Base-by-base conservation (phyloP, 139 green algal species). In the Chlamydomonas applanata region DNA sequence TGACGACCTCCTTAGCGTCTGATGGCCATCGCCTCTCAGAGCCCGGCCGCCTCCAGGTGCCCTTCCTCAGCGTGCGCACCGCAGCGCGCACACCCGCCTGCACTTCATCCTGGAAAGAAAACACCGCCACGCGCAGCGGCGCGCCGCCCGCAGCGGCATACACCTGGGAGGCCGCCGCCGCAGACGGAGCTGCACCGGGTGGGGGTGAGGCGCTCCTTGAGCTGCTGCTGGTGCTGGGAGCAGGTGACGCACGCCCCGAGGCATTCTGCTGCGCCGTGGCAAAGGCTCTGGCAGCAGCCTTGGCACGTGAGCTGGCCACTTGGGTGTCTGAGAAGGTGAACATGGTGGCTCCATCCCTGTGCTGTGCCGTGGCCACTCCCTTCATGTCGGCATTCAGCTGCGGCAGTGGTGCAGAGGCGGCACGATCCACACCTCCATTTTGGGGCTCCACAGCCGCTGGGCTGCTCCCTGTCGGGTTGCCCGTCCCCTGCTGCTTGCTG, bases 51-150 rank as follows among this genome's bases (percentile, higher is more conserved):
- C 60, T 36, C 83, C 85, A 86, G 2, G 60, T 70, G 45, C 89
- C 89, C 29, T 61, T 60, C 46, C 74, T 74, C 63, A 97, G 82
- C 36, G 74, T 64, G 14, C 57, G 71, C 52, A 96, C 87, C 14
- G 90, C 83, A 3, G 35, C 68, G 19, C 59, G 53, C 62, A 83
- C 89, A 17, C 78, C 75, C 4, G 79, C 27, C 54, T 86, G 79
- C 27, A 96, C 75, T 24, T 80, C 79, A 69, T 97, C 92, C 72
- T 93, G 85, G 73, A 92, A 95, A 5, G 33, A 72, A 7, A 94
- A 76, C 72, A 91, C 57, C 11, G 78, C 81, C 61, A 91, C 66
- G 67, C 72, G 71, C 52, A 40, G 29, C 40, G 40, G 40, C 40
- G 40, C 40, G 11, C 7, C 40, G 40, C 11, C 7, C 69, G 53